Base-by-base conservation (phyloP, 352 stramenopile species). In the Paralagenidium karlingii region DNA sequence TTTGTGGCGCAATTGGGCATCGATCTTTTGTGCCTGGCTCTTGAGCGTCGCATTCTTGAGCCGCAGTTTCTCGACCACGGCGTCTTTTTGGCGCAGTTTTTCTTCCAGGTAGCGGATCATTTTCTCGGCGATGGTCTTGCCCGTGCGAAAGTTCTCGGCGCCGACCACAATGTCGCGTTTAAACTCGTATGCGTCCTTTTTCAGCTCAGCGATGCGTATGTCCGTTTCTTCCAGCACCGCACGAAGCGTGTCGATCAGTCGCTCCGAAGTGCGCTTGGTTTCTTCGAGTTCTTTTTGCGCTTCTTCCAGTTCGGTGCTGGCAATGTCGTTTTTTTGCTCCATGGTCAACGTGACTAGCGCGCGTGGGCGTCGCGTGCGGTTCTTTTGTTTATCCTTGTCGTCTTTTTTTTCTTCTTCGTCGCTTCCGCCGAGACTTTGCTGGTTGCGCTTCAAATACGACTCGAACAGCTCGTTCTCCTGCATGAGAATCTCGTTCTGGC, bases 111-210 rank as follows among this genome's bases (percentile, higher is more conserved):
- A 97, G 15, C 84, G 69, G 39, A 94, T 83, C 54, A 97, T 91
- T 53, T 94, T 95, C 59, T 95, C 83, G 2, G 86, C 80, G 46
- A 95, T 88, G 0, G 80, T 95, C 49, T 96, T 96, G 37, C 87
- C 89, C 24, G 84, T 96, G 37, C 85, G 71, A 53, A 93, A 89
- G 58, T 97, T 96, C 56, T 97, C 89, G 6, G 85, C 85, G 11
- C 84, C 87, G 0, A 96, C 82, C 26, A 97, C 85, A 28, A 97
- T 94, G 44, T 97, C 87, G 22, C 84, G 67, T 51, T 97, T 97
- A 60, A 97, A 97, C 55, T 97, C 89, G 56, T 96, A 97, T 44
- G 83, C 85, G 37, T 97, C 89, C 52, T 95, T 95, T 68, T 97
- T 97, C 39, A 97, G 65, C 56, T 97, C 89, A 6, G 78, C 63